phyloP scores from a whole-genome alignment of 1,139 yeast species.

The Saccharomyces uvarum region DNA sequence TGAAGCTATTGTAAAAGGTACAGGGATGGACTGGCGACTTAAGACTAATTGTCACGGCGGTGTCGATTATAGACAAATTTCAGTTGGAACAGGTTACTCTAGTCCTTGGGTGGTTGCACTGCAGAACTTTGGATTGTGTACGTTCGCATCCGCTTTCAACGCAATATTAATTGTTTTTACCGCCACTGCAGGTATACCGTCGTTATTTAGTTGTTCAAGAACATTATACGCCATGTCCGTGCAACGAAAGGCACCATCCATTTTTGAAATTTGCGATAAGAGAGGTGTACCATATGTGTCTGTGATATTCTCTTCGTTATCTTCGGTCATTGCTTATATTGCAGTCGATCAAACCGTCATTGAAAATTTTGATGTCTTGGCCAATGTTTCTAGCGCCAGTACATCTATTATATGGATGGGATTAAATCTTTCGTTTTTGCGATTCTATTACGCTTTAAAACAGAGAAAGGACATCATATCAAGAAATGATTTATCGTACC shows the following conservation, averaged over 20 bases:
- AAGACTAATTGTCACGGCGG: constrained; percentile 15
- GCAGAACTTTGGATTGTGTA: constrained; percentile 59
- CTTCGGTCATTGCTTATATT: constrained; percentile 56
- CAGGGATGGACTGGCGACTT: constrained; percentile 24
- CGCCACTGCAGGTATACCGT: constrained; percentile 42
- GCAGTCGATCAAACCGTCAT: constrained; percentile 55
- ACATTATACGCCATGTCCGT: constrained; percentile 42
- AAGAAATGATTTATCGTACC: constrained; percentile 58
- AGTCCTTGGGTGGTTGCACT: constrained; percentile 78
- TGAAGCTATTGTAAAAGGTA: constrained; percentile 10
- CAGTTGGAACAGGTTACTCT: constrained; percentile 46
- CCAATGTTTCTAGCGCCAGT: constrained; percentile 63
- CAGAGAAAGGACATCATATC: constrained; percentile 56
- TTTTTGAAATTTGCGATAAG: constrained; percentile 52
- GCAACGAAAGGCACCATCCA: constrained; percentile 60
- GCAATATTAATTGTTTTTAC: constrained; percentile 70
- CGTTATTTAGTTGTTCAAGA: constrained; percentile 37
- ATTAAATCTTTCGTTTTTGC: constrained; percentile 61
- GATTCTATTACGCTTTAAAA: constrained; percentile 65
- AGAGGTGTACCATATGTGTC: constrained; percentile 70
- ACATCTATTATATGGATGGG: constrained; percentile 81
- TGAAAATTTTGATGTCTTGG: constrained; percentile 55
- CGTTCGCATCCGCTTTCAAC: constrained; percentile 56
- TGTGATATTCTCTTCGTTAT: constrained; percentile 52
- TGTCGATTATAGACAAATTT: constrained; percentile 4